Evolutionary conservation across 2,329 filamentous ascomycete genomes (phyloP), one percentile per base, ranked within the genome.

Genomic region (Apiospora hydei): DNA sequence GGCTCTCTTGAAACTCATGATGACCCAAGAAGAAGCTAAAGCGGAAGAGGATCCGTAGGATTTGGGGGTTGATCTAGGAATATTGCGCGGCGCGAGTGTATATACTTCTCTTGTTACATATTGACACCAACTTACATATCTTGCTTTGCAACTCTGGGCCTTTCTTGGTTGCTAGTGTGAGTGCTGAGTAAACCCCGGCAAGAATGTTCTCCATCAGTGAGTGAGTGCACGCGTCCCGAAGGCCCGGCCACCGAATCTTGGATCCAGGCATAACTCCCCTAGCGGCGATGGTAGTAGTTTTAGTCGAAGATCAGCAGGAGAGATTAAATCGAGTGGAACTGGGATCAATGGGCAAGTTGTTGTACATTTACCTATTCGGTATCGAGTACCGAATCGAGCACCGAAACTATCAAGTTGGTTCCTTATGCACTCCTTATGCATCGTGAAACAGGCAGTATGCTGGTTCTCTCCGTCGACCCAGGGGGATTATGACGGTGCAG

Each of bases 41-140:
- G 18, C 34, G 30, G 26, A 11, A 38, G 7, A 34, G 8, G 24
- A 5, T 38, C 34, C 21, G n/a, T 38, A 18, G 7, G 16, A 11
- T 34, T 18, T 5, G 16, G 51, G 14, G 4, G 7, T 34, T 10
- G 14, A 57, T 8, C 30, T 61, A 18, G 53, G 53, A 61, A n/a
- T 7, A 30, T 21, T 38, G 16, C 14, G 26, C 21, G 16, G 53
- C 16, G 8, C 30, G 53, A 41, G 34, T 41, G 34, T 64, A 64
- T 64, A n/a, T n/a, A 41, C 11, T 64, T 64, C 57, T 64, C 16
- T 10, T 41, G 30, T 34, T 64, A 64, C 11, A 64, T 64, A 64
- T 64, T 41, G 21, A 21, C 30, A 64, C 41, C 34, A n/a, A 64
- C 34, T 41, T 64, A 64, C 30, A 41, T 64, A 64, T 13, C 18